A percentile compares a stretch with the other conserved stretches of the same genome.
Conservation (phyloP, 495 filamentous ascomycete genomes). For the Penicillium angulare region DNA sequence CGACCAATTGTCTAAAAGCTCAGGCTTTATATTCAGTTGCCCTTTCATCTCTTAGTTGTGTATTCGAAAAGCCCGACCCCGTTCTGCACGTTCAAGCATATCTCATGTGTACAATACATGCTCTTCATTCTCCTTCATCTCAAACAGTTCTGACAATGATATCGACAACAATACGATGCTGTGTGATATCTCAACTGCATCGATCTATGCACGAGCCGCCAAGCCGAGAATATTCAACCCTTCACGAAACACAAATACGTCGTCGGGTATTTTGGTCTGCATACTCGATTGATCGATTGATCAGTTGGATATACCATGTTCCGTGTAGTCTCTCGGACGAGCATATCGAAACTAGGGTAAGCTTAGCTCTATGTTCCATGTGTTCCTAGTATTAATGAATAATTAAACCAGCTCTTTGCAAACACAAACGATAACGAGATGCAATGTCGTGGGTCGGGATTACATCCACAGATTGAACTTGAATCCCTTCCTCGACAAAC, state of each 20-base stretch:
- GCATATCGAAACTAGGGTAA: constrained; percentile 18
- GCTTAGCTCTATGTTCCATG: background rate
- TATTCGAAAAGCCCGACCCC: constrained; percentile 13
- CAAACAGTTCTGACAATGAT: constrained; percentile 21
- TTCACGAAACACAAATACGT: constrained; percentile 17
- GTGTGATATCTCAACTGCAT: constrained; percentile 19
- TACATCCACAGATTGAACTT: background rate
- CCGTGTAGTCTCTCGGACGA: constrained; percentile 20
- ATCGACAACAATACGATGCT: constrained; percentile 21
- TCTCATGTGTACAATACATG: constrained; percentile 22
- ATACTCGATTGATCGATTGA: constrained; percentile 22
- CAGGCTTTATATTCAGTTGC: constrained; percentile 15
- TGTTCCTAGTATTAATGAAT: background rate
- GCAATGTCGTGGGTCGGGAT: background rate
- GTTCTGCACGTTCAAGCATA: constrained; percentile 24
- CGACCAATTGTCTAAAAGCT: background rate
- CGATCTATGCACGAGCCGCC: constrained; percentile 4
- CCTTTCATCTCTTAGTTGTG: constrained; percentile 9
- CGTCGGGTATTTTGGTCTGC: constrained; percentile 26
- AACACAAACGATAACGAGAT: constrained; percentile 19
- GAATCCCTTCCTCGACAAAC: constrained; percentile 12
- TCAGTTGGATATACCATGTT: constrained; percentile 23
- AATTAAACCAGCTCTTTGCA: constrained; percentile 16
- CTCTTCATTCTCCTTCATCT: constrained; percentile 24
- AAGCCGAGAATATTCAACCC: background rate